Evolutionary conservation across 352 stramenopile genomes (phyloP).

Genomic region (Peronospora farinosa): DNA sequence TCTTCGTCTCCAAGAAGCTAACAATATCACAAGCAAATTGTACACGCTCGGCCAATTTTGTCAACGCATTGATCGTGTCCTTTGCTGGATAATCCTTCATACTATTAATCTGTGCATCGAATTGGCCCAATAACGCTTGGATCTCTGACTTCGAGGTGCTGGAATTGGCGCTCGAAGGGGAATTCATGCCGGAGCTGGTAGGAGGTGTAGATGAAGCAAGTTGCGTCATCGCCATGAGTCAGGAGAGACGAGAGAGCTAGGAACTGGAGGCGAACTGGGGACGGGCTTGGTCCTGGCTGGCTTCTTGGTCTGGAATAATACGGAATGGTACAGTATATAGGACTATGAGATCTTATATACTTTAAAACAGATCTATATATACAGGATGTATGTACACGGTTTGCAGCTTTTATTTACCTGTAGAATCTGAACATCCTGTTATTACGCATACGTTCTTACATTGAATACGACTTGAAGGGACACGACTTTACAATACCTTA

Average conservation of each 20-base stretch:
- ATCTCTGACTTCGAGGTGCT: conserved; percentile 27
- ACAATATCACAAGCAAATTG: conserved; percentile 78
- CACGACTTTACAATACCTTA: not conserved
- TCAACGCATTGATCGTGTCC: conserved; percentile 85
- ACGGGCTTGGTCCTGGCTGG: conserved; percentile 13
- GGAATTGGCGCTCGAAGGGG: not conserved
- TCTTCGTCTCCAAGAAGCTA: conserved; percentile 86
- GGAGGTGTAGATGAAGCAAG: conserved; percentile 25
- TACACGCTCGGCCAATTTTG: conserved; percentile 73
- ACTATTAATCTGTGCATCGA: conserved; percentile 79
- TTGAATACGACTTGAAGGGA: too few relatives aligned
- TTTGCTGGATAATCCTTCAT: conserved; percentile 86
- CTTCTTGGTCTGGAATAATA: conserved; percentile 26
- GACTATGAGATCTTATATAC: not conserved
- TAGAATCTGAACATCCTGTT: too few relatives aligned
- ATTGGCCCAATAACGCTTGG: conserved; percentile 59
- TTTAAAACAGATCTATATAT: not conserved
- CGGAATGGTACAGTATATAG: not conserved
- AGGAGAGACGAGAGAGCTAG: not conserved
- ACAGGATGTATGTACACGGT: too few relatives aligned
- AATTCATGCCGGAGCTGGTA: not conserved
- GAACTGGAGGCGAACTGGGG: not conserved
- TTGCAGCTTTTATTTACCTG: too few relatives aligned
- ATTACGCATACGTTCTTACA: too few relatives aligned
- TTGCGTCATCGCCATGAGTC: conserved; percentile 46